Base-by-base conservation (phyloP, 352 stramenopile species). In the Halophytophthora batemanensis region DNA sequence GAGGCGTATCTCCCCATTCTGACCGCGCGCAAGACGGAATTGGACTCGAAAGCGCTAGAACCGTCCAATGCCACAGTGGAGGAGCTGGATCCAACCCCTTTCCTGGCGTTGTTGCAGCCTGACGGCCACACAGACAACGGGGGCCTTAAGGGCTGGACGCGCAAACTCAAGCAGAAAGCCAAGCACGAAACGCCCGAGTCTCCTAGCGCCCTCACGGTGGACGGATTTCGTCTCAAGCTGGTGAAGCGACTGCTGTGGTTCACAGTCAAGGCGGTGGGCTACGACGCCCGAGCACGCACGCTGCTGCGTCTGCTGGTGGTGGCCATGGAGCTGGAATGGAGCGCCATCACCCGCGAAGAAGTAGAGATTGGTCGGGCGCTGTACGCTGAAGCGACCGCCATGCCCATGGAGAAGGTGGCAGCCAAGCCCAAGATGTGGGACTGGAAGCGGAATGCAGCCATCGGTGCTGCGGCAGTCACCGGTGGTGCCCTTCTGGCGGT, bases 1-100 rank as follows among this genome's bases (percentile, higher is more conserved):
- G 77, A 91, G 23, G 83, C 78, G 2, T 84, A 84, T 45, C n/a
- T 87, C 17, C 80, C 83, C 36, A 86, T 93, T 57, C 68, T 93
- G 17, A 82, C 67, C 13, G 65, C 61, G 12, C 59, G 56, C 33
- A 38, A 56, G n/a, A 25, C 46, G 17, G 55, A 52, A 33, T 18
- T 77, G 13, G 37, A 41, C 40, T 38, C 63, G 43, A 60, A 63
- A 23, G 38, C 40, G 5, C 58, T 52, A 41, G 51, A 63, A 29
- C 69, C 50, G 39, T 66, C 56, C 0, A 29, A 12, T 3, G 41
- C 39, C 4, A 56, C 25, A 6, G 34, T 61, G 7, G 50, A 43
- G 2, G 63, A 62, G 15, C 59, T 91, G 25, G 72, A 91, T 39
- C 77, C 74, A 0, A 46, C 68, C 6, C 83, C 83, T 15, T 93